Conservation (phyloP, 2,329 filamentous ascomycete species). For the Aspergillus sergii region DNA sequence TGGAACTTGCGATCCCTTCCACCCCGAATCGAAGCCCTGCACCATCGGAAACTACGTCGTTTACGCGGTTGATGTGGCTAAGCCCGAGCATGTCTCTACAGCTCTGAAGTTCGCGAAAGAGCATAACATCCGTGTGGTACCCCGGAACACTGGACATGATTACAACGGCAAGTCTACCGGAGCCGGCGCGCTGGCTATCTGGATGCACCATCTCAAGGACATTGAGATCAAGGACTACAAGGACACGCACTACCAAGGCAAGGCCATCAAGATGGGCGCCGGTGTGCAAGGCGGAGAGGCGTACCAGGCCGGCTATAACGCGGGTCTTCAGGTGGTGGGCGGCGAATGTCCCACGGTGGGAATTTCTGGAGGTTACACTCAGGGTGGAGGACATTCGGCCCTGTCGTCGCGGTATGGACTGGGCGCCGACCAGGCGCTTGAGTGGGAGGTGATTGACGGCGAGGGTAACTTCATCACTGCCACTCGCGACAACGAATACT, state of each 20-base stretch:
- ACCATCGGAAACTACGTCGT: constrained; percentile 31
- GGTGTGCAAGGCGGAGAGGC: constrained; percentile 56
- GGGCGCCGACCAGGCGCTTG: constrained; percentile 61
- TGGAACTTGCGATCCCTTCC: constrained; percentile 47
- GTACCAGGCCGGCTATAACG: constrained; percentile 48
- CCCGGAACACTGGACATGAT: constrained; percentile 48
- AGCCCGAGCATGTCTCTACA: constrained; percentile 25
- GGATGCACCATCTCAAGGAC: constrained; percentile 37
- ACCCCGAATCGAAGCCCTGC: constrained; percentile 30
- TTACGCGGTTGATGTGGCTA: constrained; percentile 41
- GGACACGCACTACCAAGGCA: constrained; percentile 50
- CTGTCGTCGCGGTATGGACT: constrained; percentile 60
- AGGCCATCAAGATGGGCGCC: constrained; percentile 57
- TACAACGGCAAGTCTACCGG: constrained; percentile 61
- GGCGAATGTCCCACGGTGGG: constrained; percentile 61
- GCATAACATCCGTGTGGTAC: constrained; percentile 55
- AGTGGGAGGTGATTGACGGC: constrained; percentile 59
- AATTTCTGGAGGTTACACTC: constrained; percentile 61
- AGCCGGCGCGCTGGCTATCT: constrained; percentile 49
- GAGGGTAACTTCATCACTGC: constrained; percentile 54
- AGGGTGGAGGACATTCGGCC: constrained; percentile 62
- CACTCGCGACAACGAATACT: constrained; percentile 46
- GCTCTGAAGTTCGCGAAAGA: constrained; percentile 45
- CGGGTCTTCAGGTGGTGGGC: constrained; percentile 56
- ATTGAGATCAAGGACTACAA: constrained; percentile 36